These are phyloP conservation scores for Kodamaea nitidulidarum DNA, from an alignment of 805 yeast genomes.

Conservation along the genomic window DNA sequence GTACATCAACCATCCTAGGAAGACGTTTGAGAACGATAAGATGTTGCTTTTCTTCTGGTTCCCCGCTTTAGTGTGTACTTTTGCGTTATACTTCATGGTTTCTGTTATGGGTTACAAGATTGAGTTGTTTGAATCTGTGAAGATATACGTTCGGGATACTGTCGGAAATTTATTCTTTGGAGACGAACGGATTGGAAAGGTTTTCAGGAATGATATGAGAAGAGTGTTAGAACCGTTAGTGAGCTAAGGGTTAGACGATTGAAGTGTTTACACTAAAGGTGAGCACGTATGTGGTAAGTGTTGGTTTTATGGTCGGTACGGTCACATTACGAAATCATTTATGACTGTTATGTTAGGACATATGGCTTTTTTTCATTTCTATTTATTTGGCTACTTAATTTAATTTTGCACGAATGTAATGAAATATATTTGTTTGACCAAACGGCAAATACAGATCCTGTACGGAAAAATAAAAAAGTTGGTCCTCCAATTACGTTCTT, in stretches of 20 bases:
- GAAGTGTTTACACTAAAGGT: too few relatives aligned
- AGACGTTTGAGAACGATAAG: constrained; percentile 63
- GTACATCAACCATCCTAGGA: constrained; percentile 42
- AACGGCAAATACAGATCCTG: not conserved
- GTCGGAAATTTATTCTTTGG: constrained; percentile 43
- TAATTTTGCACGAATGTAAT: not conserved
- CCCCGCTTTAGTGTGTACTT: constrained; percentile 61
- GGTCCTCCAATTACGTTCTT: not conserved
- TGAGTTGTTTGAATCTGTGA: constrained; percentile 32
- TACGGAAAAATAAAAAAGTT: not conserved
- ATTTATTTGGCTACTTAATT: constrained; percentile 1
- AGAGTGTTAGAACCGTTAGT: constrained; percentile 1
- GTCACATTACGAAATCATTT: not conserved
- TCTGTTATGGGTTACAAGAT: constrained; percentile 38
- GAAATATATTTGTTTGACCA: not conserved
- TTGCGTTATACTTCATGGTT: constrained; percentile 45
- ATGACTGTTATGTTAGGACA: constrained; percentile 3
- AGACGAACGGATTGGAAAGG: constrained; percentile 37
- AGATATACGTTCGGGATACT: constrained; percentile 31
- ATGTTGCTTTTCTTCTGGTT: constrained; percentile 90
- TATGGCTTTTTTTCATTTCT: constrained; percentile 6
- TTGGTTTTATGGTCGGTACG: too few relatives aligned
- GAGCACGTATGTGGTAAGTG: too few relatives aligned
- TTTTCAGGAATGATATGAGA: constrained; percentile 22
- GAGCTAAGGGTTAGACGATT: not conserved